These are phyloP conservation scores for Yamadazyma conglobata DNA, from an alignment of 1,139 yeast genomes.

Conservation along the genomic window DNA sequence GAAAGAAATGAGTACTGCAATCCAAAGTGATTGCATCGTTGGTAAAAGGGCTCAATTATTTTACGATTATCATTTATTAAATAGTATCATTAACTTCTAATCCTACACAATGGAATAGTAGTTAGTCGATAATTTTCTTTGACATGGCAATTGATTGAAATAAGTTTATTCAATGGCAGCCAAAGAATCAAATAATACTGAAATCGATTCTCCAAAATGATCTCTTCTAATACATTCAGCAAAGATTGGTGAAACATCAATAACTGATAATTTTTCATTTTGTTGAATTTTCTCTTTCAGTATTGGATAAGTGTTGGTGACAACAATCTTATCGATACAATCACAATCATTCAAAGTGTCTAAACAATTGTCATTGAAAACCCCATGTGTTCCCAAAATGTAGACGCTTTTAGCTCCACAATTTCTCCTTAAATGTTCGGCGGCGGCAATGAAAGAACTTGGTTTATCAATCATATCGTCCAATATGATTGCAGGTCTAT, in stretches of 20 bases:
- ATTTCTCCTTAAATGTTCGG: constrained; percentile 90
- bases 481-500: constrained; percentile 85
- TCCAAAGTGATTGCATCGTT: constrained; percentile 57
- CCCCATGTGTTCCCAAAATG: constrained; percentile 93
- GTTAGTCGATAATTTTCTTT: background rate
- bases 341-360: constrained; percentile 73
- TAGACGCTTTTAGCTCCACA: constrained; percentile 94
- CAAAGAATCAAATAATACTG: constrained; percentile 84
- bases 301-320: constrained; percentile 94
- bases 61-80: background rate
- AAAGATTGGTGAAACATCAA: constrained; percentile 90
- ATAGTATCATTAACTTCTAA: background rate
- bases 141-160: too few species aligned
- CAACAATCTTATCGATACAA: constrained; percentile 85
- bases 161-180: constrained; percentile 54
- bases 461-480: constrained; percentile 98
- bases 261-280: constrained; percentile 69
- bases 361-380: constrained; percentile 82
- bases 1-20: constrained; percentile 48
- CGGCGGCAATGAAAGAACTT: constrained; percentile 90
- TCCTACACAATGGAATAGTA: background rate
- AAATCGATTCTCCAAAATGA: constrained; percentile 94
- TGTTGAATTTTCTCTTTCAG: constrained; percentile 54
- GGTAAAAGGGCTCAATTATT: constrained; percentile 20
- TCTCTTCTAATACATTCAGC: constrained; percentile 99